Base-by-base conservation (phyloP, 1,139 yeast species). In the Magnusiomyces paraingens region DNA sequence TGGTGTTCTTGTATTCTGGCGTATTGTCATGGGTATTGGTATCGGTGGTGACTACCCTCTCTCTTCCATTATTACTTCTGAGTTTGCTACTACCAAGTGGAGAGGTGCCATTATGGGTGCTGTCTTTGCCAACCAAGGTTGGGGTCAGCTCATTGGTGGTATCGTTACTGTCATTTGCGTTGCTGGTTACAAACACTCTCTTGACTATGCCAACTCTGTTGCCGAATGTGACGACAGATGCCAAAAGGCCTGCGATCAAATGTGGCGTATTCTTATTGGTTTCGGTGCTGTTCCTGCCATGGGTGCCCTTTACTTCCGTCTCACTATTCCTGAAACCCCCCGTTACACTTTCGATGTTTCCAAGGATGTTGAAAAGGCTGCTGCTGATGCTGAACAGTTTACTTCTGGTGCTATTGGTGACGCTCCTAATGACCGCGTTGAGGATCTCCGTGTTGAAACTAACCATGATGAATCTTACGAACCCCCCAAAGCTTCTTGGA, bases 11-110 rank as follows among this genome's bases (percentile, higher is more conserved):
- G 65, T 70, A 66, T 66, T 70, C 86, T 84, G 58, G 58, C 56
- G 58, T 53, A 51, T 55, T 42, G 51, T 55, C 15, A 55, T 55
- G 58, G 58, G 58, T 53, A 78, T 93, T 65, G 99, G 99, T 83
- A 94, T 93, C 66, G 99, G 99, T 76, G 99, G 98, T 79, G 99
- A 93, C 75, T 93, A 93, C 74, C 99, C 99, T 64, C 82, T 93
- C 73, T 90, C 98, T 46, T 93, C 98, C 45, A 70, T 73, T 50
- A 63, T 70, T 47, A 73, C 73, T 55, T 71, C 72, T 70, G 75
- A 72, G 62, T 63, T 64, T 51, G 67, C 70, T 18, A 65, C 64
- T 41, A 61, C 63, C 57, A 61, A 67, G 45, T 73, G 71, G 65
- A 70, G 75, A 60, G 75, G 75, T 42, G 70, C 75, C 58, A 70